Conservation (phyloP, 139 green algal species). For the Ettlia oleoabundans region DNA sequence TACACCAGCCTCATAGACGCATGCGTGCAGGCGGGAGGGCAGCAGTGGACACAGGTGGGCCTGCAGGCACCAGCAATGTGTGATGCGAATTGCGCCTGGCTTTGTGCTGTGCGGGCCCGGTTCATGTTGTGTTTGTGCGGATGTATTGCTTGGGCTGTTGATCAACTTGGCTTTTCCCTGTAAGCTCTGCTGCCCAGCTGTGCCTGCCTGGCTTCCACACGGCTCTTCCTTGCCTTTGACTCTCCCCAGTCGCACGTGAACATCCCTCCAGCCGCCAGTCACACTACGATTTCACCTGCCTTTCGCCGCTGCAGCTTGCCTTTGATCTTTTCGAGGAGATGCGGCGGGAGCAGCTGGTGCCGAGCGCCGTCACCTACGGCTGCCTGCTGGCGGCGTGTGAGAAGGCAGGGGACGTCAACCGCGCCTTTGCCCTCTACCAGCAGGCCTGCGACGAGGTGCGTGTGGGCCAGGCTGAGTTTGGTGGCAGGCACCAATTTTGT, state of each 20-base stretch:
- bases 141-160: no score
- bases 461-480: not conserved
- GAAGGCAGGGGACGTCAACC: constrained; percentile 34
- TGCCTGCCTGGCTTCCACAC: not conserved
- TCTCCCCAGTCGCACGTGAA: no score
- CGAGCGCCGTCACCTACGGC: constrained; percentile 69
- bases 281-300: no score
- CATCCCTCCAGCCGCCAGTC: no score
- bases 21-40: constrained; percentile 49
- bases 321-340: constrained; percentile 59
- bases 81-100: no score
- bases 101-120: no score
- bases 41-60: constrained; percentile 1
- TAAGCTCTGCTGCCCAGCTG: not conserved
- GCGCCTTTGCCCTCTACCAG: constrained; percentile 65
- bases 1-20: constrained; percentile 75
- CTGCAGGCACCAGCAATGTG: no score
- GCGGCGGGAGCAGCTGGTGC: constrained; percentile 37
- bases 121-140: no score
- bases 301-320: constrained; percentile 35
- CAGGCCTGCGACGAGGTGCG: constrained; percentile 45
- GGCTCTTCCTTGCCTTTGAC: no score
- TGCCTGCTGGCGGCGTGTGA: constrained; percentile 63
- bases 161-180: no score
- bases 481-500: not conserved